Conservation (phyloP, 2,329 filamentous ascomycete species). For the Alternaria infectoria region DNA sequence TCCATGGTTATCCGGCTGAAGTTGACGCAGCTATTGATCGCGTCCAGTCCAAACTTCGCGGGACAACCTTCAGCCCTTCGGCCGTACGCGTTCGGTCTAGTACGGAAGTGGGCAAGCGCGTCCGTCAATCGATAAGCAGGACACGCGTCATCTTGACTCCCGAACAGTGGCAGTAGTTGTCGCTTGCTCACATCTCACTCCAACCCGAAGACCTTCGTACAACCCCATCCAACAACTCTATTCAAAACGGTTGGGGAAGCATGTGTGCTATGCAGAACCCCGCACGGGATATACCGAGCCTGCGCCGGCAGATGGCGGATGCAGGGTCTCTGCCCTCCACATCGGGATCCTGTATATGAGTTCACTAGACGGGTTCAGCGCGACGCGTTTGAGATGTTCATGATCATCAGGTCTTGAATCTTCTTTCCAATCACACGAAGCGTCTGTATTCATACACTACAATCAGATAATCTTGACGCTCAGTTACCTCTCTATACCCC, state of each 20-base stretch:
- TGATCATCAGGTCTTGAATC: not conserved
- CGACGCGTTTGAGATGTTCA: not conserved
- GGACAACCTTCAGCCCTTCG: not conserved
- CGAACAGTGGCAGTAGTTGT: not conserved
- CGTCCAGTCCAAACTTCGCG: not conserved
- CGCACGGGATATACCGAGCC: not conserved
- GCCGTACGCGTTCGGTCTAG: not conserved
- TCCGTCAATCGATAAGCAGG: slow-evolving; percentile 1
- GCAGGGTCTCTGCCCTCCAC: slow-evolving; percentile 8
- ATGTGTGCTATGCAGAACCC: not conserved
- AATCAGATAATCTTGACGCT: not conserved
- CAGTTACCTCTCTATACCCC: not conserved
- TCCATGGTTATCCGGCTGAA: not conserved
- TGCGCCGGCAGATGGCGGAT: slow-evolving; percentile 3
- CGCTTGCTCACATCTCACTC: not conserved
- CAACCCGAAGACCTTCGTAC: not conserved
- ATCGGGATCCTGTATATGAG: slow-evolving; percentile 7
- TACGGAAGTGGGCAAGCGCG: not conserved
- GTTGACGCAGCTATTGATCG: not conserved
- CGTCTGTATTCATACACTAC: not conserved
- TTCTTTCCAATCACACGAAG: not conserved
- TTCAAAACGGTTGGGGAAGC: not conserved
- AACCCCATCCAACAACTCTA: not conserved
- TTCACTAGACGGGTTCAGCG: not conserved
- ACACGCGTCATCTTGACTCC: not conserved